phyloP scores from a whole-genome alignment of 2,329 filamentous ascomycete genomes.

The Talaromyces verruculosus region DNA sequence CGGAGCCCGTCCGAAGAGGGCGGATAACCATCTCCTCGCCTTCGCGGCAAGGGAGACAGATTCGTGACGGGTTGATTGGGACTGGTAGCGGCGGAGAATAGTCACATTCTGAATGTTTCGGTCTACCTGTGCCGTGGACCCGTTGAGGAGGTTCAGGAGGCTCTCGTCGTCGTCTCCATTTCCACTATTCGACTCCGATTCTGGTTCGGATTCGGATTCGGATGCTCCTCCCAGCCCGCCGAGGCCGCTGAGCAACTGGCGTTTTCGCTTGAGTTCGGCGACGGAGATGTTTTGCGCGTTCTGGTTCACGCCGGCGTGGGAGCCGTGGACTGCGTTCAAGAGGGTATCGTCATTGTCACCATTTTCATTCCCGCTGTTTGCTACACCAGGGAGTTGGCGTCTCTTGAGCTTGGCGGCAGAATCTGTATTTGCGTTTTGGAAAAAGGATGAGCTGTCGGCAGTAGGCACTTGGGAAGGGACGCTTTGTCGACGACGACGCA shows the following conservation, averaged over 20 bases:
- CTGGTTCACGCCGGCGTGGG: neutral
- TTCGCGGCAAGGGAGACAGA: too few relatives aligned
- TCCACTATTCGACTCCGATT: too few relatives aligned
- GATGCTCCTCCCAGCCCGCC: neutral
- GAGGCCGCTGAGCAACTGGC: neutral
- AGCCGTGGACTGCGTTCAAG: neutral
- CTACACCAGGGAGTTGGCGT: neutral
- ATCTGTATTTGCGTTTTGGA: too few relatives aligned
- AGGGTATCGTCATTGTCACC: neutral
- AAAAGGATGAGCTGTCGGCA: too few relatives aligned
- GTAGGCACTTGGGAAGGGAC: too few relatives aligned
- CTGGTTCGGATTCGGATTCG: neutral
- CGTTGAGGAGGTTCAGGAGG: neutral
- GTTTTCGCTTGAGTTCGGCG: neutral
- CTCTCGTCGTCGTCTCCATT: constrained; percentile 6
- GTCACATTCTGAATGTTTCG: neutral
- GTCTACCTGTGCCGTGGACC: neutral
- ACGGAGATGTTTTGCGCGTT: constrained; percentile 8
- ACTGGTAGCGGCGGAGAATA: constrained; percentile 1
- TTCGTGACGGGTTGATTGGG: neutral
- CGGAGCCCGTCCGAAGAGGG: neutral
- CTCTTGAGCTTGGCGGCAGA: too few relatives aligned
- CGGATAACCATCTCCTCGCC: neutral
- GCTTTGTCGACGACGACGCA: neutral
- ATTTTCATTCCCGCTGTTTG: neutral